phyloP scores from a whole-genome alignment of 306 rosid species.

The Gastrolobium bilobum region DNA sequence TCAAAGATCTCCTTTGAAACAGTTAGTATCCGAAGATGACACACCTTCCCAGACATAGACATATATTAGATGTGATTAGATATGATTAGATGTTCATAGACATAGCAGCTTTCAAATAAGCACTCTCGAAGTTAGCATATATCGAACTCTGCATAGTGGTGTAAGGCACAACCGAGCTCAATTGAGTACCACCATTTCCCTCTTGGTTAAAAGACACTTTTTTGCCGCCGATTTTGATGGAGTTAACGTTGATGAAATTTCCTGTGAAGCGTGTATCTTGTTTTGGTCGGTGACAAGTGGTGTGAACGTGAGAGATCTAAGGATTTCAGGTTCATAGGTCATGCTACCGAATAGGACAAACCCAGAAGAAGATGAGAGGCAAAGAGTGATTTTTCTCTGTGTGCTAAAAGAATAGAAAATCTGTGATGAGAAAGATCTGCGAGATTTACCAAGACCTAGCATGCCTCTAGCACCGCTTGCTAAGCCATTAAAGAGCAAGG shows the following conservation, averaged over 20 bases:
- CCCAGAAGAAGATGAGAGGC: constrained; percentile 75
- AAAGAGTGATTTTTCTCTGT: constrained; percentile 59
- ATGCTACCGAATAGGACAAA: constrained; percentile 47
- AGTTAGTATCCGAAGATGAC: not conserved
- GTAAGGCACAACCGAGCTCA: constrained; percentile 77
- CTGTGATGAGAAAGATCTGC: constrained; percentile 70
- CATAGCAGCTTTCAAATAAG: constrained; percentile 63
- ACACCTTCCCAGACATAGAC: no score
- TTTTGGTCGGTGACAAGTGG: constrained; percentile 59
- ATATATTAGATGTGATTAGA: no score
- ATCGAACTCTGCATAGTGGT: constrained; percentile 68
- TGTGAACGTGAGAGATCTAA: constrained; percentile 68
- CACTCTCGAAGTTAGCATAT: constrained; percentile 50
- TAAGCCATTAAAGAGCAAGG: constrained; percentile 61
- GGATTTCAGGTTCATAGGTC: constrained; percentile 41
- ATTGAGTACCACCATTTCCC: constrained; percentile 48
- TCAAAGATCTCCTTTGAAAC: not conserved
- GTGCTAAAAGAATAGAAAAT: constrained; percentile 52
- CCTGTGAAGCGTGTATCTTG: constrained; percentile 42
- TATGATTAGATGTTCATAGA: constrained; percentile 67
- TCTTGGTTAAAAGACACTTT: constrained; percentile 54
- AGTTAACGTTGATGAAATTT: constrained; percentile 65
- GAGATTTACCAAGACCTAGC: constrained; percentile 71
- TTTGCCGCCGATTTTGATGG: constrained; percentile 67
- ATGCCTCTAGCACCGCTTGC: constrained; percentile 65